These are phyloP conservation scores for Laburnicola sp. DNA, from an alignment of 2,329 filamentous ascomycete genomes.

Conservation along the genomic window DNA sequence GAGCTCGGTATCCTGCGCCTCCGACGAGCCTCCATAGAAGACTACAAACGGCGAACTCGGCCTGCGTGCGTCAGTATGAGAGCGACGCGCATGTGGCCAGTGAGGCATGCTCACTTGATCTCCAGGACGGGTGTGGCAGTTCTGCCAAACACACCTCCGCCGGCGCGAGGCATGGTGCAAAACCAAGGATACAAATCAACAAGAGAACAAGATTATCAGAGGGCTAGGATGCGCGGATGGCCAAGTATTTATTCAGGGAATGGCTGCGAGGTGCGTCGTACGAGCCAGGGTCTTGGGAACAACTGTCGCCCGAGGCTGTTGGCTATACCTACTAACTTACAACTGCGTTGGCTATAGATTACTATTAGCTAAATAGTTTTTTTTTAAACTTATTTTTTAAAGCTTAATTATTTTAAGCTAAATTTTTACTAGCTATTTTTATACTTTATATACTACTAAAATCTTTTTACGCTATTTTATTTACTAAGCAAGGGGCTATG, in stretches of 20 bases:
- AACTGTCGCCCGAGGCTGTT: neutral
- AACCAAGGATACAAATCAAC: conserved; percentile 6
- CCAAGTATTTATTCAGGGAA: conserved; percentile 4
- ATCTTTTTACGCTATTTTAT: too few species aligned
- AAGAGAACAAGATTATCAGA: conserved; percentile 16
- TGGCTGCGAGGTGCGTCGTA: neutral
- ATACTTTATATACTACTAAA: too few species aligned
- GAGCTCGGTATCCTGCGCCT: conserved; percentile 51
- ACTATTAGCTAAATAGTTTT: too few species aligned
- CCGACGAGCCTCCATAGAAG: conserved; percentile 53
- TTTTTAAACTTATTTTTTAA: too few species aligned
- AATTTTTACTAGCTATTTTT: too few species aligned
- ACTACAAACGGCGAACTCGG: conserved; percentile 55
- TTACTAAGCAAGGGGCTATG: too few species aligned
- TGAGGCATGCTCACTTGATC: conserved; percentile 46
- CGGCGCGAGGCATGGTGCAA: conserved; percentile 40
- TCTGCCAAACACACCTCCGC: conserved; percentile 42
- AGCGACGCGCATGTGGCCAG: neutral
- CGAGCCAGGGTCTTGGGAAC: neutral
- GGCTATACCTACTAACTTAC: too few species aligned
- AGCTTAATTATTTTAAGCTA: too few species aligned
- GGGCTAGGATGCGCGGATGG: neutral
- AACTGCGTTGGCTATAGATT: too few species aligned
- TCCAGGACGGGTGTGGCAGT: conserved; percentile 44
- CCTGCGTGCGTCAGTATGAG: conserved; percentile 24